Evolutionary conservation across 352 stramenopile genomes (phyloP).

Genomic region (Phytophthora colocasiae): DNA sequence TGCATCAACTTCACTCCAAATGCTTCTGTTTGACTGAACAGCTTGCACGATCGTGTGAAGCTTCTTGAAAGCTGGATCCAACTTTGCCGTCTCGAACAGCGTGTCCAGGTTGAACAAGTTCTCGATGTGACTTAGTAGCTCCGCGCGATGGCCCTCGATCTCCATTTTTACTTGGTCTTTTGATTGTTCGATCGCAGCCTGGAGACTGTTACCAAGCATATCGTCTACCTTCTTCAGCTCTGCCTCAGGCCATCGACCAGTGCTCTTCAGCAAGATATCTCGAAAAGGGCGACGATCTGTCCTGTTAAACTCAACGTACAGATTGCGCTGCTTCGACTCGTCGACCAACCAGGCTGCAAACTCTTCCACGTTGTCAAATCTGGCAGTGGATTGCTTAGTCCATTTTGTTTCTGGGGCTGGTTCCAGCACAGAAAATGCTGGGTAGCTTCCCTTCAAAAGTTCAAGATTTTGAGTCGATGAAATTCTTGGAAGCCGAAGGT

Average conservation of each 20-base stretch:
- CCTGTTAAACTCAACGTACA: slow-evolving; percentile 16
- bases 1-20: slow-evolving; percentile 28
- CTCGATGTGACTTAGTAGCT: slow-evolving; percentile 20
- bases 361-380: slow-evolving; percentile 23
- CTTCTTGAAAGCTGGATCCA: slow-evolving; percentile 13
- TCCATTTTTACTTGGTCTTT: slow-evolving; percentile 27
- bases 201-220: slow-evolving; percentile 31
- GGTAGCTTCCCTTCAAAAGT: slow-evolving; percentile 52
- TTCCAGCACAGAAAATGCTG: slow-evolving; percentile 34
- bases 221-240: slow-evolving; percentile 34
- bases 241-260: slow-evolving; percentile 27
- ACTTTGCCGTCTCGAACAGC: slow-evolving; percentile 21
- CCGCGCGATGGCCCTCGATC: slow-evolving; percentile 31
- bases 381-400: background rate
- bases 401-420: slow-evolving; percentile 37
- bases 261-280: slow-evolving; percentile 26
- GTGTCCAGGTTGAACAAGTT: slow-evolving; percentile 48
- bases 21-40: slow-evolving; percentile 17
- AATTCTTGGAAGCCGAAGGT: slow-evolving; percentile 10
- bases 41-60: slow-evolving; percentile 21
- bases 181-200: slow-evolving; percentile 16
- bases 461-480: background rate
- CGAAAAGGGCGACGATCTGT: background rate
- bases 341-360: slow-evolving; percentile 35
- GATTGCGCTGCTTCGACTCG: slow-evolving; percentile 27